Conservation (phyloP, 2,329 filamentous ascomycete genomes). For the Leptosphaerulina australis region DNA sequence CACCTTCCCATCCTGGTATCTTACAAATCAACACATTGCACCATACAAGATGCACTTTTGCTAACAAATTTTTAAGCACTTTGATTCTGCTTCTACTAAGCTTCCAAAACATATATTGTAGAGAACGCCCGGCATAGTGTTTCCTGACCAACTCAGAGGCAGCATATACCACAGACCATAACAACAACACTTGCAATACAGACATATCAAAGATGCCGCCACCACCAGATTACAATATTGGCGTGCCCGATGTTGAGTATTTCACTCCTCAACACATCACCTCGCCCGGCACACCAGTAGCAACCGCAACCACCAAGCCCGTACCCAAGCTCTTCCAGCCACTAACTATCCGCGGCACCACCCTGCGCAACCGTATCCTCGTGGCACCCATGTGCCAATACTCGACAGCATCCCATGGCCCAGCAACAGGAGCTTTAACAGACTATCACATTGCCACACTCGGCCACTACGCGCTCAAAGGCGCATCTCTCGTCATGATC, state of each 20-base stretch:
- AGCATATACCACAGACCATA: neutral
- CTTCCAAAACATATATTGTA: neutral
- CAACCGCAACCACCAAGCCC: slow-evolving; percentile 13
- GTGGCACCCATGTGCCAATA: slow-evolving; percentile 51
- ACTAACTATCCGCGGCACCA: slow-evolving; percentile 44
- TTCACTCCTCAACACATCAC: slow-evolving; percentile 54
- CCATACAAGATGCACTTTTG: neutral
- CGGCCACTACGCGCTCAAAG: slow-evolving; percentile 50
- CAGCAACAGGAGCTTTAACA: slow-evolving; percentile 45
- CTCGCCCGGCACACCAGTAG: slow-evolving; percentile 47
- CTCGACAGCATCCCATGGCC: slow-evolving; percentile 41
- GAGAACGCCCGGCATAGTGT: too few relatives aligned
- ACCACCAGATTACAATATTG: slow-evolving; percentile 35
- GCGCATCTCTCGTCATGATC: slow-evolving; percentile 43
- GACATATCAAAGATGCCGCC: slow-evolving; percentile 16
- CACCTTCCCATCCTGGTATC: slow-evolving; percentile 8
- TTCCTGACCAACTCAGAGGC: too few relatives aligned
- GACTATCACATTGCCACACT: slow-evolving; percentile 48
- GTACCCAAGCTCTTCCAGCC: slow-evolving; percentile 46
- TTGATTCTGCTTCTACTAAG: neutral
- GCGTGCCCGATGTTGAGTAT: slow-evolving; percentile 46
- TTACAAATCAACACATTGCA: slow-evolving; percentile 18
- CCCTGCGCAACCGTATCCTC: slow-evolving; percentile 46
- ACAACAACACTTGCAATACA: neutral
- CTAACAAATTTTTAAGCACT: neutral